These are phyloP conservation scores for Trichopus zeylanicus DNA, from an alignment of 116 monocot species.

Conservation along the genomic window DNA sequence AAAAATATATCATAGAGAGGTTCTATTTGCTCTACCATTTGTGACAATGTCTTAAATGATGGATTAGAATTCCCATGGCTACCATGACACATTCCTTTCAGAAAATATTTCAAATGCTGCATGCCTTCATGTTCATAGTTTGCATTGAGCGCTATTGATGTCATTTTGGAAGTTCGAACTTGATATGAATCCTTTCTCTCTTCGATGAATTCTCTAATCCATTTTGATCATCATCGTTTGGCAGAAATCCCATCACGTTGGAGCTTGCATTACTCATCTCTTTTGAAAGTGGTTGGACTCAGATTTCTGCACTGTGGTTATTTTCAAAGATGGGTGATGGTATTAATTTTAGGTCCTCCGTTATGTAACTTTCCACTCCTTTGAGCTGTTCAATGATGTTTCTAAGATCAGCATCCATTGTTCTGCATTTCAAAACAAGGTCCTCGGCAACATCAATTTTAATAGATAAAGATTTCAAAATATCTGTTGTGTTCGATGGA, in stretches of 20 bases:
- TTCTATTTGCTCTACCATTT: constrained; percentile 29
- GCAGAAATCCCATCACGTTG: background rate
- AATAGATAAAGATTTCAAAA: constrained; percentile 24
- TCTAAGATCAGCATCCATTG: constrained; percentile 15
- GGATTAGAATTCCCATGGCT: constrained; percentile 4
- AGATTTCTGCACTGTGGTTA: constrained; percentile 15
- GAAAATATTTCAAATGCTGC: constrained; percentile 39
- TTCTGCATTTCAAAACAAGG: constrained; percentile 29
- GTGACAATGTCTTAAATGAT: constrained; percentile 12
- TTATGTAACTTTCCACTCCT: constrained; percentile 27
- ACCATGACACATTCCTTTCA: constrained; percentile 36
- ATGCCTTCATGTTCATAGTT: constrained; percentile 1
- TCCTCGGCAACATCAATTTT: constrained; percentile 38
- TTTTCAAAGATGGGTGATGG: constrained; percentile 26
- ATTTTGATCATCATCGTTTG: no score
- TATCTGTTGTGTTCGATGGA: constrained; percentile 8
- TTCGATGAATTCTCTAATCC: background rate
- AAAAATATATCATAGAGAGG: constrained; percentile 71
- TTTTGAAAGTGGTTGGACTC: constrained; percentile 25
- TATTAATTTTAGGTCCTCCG: constrained; percentile 35
- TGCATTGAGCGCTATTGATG: background rate
- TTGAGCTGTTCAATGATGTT: constrained; percentile 30
- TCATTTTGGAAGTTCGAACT: background rate
- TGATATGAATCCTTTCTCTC: background rate
- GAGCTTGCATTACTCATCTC: constrained; percentile 37